These are phyloP conservation scores for Trichoderma asperellum DNA, from an alignment of 2,329 filamentous ascomycete species.

Conservation along the genomic window DNA sequence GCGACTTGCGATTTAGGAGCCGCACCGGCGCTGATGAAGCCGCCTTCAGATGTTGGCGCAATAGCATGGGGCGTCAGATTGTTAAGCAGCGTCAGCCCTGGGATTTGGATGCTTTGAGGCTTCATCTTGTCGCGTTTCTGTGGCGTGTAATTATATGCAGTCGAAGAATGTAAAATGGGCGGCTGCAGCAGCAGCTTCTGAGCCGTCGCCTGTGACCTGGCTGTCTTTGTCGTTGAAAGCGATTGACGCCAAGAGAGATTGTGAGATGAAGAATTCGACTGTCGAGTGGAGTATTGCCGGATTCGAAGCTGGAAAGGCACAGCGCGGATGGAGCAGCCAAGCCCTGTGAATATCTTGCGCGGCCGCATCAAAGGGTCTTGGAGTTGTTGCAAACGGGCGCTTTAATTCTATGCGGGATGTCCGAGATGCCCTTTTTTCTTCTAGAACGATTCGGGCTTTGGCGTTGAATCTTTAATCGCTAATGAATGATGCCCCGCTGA, in stretches of 20 bases:
- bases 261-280: not conserved
- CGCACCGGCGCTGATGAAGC: constrained; percentile 4
- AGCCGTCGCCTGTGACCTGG: not conserved
- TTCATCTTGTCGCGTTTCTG: not conserved
- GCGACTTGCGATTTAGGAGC: constrained; percentile 46
- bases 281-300: not conserved
- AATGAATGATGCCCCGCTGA: not conserved
- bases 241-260: not conserved
- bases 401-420: not conserved
- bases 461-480: constrained; percentile 2
- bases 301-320: not conserved
- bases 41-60: constrained; percentile 12
- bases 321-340: not conserved
- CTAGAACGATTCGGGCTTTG: constrained; percentile 10
- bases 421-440: not conserved
- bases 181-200: not conserved
- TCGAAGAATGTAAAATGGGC: constrained; percentile 7
- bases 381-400: not conserved
- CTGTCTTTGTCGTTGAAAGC: not conserved
- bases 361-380: constrained; percentile 4
- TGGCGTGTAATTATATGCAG: constrained; percentile 9
- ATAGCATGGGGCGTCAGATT: constrained; percentile 21
- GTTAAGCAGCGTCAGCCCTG: constrained; percentile 27
- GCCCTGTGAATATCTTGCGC: not conserved
- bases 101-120: constrained; percentile 19